phyloP scores from a whole-genome alignment of 371 early-diverging fungal genomes.

The Rhizopus arrhizus region DNA sequence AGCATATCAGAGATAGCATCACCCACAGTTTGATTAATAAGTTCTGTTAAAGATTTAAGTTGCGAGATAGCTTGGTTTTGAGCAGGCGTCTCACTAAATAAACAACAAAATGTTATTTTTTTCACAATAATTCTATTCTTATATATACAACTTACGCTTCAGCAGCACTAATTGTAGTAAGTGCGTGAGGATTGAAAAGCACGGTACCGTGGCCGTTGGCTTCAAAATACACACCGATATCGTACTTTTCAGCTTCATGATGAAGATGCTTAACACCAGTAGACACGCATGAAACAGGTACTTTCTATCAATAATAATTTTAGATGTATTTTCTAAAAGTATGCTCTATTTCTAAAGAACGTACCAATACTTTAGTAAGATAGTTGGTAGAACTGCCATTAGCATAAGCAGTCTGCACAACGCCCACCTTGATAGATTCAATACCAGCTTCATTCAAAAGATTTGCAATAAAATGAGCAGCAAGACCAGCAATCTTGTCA shows the following conservation, averaged over 20 bases:
- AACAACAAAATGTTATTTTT: not conserved
- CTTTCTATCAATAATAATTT: slow-evolving; percentile 54
- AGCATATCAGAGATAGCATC: slow-evolving; percentile 99
- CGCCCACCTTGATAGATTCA: slow-evolving; percentile 83
- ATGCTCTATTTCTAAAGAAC: slow-evolving; percentile 17
- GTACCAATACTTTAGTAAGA: slow-evolving; percentile 80
- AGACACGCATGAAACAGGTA: slow-evolving; percentile 92
- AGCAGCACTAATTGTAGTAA: slow-evolving; percentile 72
- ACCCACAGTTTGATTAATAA: slow-evolving; percentile 98
- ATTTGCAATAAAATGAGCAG: slow-evolving; percentile 90
- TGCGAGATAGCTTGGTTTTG: slow-evolving; percentile 78
- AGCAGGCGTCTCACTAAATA: slow-evolving; percentile 67
- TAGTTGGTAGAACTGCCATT: slow-evolving; percentile 96
- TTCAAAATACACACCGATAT: slow-evolving; percentile 99
- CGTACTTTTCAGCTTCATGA: slow-evolving; percentile 95
- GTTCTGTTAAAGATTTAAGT: slow-evolving; percentile 81
- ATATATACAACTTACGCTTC: slow-evolving; percentile 57
- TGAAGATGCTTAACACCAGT: slow-evolving; percentile 99
- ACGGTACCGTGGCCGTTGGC: slow-evolving; percentile 99
- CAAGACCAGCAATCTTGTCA: slow-evolving; percentile 95
- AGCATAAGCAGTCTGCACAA: slow-evolving; percentile 99
- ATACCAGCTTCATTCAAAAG: slow-evolving; percentile 79
- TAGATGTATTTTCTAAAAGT: not conserved
- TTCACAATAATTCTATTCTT: not conserved
- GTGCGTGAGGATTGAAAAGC: slow-evolving; percentile 86